phyloP scores from a whole-genome alignment of 305 asterid species.

The Ilex paraguariensis region DNA sequence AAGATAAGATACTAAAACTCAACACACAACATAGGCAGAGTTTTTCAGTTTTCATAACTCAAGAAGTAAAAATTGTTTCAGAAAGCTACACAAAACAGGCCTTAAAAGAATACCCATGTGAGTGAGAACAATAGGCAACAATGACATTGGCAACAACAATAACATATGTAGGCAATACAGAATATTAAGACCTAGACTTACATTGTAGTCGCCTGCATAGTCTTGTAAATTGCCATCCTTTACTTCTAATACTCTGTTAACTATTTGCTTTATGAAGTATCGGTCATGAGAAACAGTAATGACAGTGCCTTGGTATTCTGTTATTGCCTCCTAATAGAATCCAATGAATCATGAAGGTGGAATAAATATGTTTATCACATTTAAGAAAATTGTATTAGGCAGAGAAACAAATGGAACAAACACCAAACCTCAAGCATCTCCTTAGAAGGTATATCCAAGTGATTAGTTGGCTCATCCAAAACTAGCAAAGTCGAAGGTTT shows the following conservation, averaged over 20 bases:
- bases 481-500: constrained; percentile 88
- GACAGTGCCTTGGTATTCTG: constrained; percentile 86
- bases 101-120: not conserved
- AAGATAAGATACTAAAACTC: no score
- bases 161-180: no score
- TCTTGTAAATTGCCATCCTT: constrained; percentile 78
- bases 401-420: constrained; percentile 8
- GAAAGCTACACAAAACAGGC: not conserved
- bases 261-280: constrained; percentile 95
- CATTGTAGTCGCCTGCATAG: constrained; percentile 91
- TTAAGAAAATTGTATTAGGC: not conserved
- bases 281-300: constrained; percentile 95
- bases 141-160: no score
- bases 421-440: constrained; percentile 94
- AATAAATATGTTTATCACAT: not conserved
- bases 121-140: no score
- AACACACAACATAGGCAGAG: no score
- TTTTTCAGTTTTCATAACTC: no score
- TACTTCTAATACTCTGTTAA: constrained; percentile 94
- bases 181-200: constrained; percentile 25
- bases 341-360: not conserved
- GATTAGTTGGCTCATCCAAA: constrained; percentile 96
- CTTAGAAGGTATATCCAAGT: constrained; percentile 92
- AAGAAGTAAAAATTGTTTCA: no score
- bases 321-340: constrained; percentile 72